Conservation (phyloP, 345 rosid species). For the Citrus reticulata region DNA sequence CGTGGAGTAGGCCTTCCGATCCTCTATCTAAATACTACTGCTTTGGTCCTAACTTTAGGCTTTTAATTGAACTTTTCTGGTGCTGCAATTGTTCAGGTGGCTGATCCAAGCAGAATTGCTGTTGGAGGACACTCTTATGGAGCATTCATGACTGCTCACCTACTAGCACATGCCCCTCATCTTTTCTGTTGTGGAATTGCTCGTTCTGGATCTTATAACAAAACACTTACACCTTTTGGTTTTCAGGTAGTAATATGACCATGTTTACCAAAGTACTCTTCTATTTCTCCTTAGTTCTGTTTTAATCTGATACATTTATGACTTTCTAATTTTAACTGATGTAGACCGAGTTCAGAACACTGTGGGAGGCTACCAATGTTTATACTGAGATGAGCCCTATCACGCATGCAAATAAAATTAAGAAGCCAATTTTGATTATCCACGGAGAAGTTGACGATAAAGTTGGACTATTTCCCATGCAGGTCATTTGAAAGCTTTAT, state of each 20-base stretch:
- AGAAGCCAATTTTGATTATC: constrained; percentile 89
- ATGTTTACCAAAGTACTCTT: not conserved
- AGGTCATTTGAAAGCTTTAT: constrained; percentile 38
- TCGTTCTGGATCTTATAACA: constrained; percentile 96
- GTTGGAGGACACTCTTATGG: constrained; percentile 99
- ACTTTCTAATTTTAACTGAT: constrained; percentile 10
- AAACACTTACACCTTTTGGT: constrained; percentile 98
- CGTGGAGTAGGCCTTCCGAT: constrained; percentile 64
- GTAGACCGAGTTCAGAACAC: constrained; percentile 96
- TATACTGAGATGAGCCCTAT: constrained; percentile 99
- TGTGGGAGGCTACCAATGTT: constrained; percentile 84
- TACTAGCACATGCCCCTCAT: constrained; percentile 96
- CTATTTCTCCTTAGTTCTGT: not conserved
- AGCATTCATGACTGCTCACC: constrained; percentile 99
- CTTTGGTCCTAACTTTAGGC: not conserved
- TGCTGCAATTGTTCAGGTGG: constrained; percentile 55
- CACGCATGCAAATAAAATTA: constrained; percentile 90
- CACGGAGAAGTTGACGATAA: constrained; percentile 98
- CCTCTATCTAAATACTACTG: not conserved
- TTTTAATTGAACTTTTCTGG: constrained; percentile 15
- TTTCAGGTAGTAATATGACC: constrained; percentile 61
- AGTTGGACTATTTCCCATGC: constrained; percentile 95
- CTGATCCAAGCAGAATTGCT: constrained; percentile 81
- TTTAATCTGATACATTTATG: constrained; percentile 11
- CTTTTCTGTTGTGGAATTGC: constrained; percentile 94